A percentile compares a stretch with the other conserved stretches of the same genome.
These are phyloP conservation scores for Tribonema minus DNA, from an alignment of 108 stramenopile species.

Conservation along the genomic window DNA sequence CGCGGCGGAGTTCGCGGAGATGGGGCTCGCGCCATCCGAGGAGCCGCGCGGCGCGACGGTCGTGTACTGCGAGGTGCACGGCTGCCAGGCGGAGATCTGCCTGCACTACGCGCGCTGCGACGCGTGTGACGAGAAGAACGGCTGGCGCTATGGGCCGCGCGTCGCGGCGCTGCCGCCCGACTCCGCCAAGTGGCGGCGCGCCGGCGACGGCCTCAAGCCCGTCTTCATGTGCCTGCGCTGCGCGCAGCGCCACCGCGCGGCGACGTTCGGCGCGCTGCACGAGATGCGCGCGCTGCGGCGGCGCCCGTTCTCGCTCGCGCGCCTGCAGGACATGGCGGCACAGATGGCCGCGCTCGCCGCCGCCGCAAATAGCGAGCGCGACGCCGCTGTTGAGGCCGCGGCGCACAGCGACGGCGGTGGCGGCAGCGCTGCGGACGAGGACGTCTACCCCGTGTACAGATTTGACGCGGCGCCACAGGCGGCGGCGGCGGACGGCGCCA, in stretches of 20 bases:
- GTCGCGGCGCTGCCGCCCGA: not conserved
- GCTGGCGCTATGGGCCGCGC: not conserved
- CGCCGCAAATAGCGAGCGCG: no score
- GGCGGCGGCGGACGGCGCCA: no score
- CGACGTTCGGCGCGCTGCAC: not conserved
- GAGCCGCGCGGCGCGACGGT: not conserved
- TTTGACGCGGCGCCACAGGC: no score
- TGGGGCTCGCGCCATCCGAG: not conserved
- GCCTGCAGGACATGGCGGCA: not conserved
- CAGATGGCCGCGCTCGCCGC: not conserved
- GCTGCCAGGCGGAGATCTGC: not conserved
- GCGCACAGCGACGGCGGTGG: not conserved
- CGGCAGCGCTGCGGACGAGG: no score
- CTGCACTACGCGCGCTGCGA: not conserved
- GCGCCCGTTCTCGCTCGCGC: not conserved
- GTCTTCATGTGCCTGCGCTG: not conserved
- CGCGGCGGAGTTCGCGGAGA: not conserved
- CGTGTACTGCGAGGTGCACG: not conserved
- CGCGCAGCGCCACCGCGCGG: not conserved
- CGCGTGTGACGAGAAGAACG: not conserved
- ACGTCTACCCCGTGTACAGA: no score
- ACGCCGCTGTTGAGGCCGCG: not conserved
- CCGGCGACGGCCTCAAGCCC: not conserved
- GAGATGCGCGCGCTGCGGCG: not conserved
- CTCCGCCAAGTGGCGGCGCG: not conserved